Conservation (phyloP, 2,329 filamentous ascomycete genomes). For the Fusarium dlaminii region DNA sequence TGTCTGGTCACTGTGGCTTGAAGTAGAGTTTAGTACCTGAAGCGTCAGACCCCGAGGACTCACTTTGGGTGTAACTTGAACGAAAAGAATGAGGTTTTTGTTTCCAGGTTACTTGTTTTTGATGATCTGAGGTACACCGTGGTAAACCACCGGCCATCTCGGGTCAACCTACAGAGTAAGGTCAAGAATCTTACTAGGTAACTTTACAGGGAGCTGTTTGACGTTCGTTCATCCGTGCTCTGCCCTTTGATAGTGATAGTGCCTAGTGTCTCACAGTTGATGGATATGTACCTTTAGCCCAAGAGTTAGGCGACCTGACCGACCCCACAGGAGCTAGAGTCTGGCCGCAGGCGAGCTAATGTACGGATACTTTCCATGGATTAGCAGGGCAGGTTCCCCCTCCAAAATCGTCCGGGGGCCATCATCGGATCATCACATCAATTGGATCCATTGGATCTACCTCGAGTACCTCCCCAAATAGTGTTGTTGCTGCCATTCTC, state of each 20-base stretch:
- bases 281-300: not conserved
- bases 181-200: not conserved
- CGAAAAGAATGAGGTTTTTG: not conserved
- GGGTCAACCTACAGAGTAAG: not conserved
- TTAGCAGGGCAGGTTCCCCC: slow-evolving; percentile 29
- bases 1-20: slow-evolving; percentile 28
- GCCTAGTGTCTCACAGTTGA: not conserved
- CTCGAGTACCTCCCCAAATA: not conserved
- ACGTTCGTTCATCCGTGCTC: slow-evolving; percentile 25
- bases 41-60: not conserved
- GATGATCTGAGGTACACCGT: not conserved
- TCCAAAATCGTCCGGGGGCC: slow-evolving; percentile 24
- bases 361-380: slow-evolving; percentile 6
- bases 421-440: slow-evolving; percentile 41
- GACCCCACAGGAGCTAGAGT: slow-evolving; percentile 34
- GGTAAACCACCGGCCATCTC: not conserved
- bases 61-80: not conserved
- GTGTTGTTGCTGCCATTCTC: slow-evolving; percentile 9
- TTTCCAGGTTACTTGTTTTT: not conserved
- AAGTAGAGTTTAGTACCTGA: slow-evolving; percentile 34
- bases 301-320: not conserved
- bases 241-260: slow-evolving; percentile 11
- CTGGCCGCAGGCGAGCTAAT: slow-evolving; percentile 3
- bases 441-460: slow-evolving; percentile 5
- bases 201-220: slow-evolving; percentile 22